Evolutionary conservation across 129 eudicot species (phyloP), one percentile per base, ranked within the genome.

Genomic region (Artemisia annua): DNA sequence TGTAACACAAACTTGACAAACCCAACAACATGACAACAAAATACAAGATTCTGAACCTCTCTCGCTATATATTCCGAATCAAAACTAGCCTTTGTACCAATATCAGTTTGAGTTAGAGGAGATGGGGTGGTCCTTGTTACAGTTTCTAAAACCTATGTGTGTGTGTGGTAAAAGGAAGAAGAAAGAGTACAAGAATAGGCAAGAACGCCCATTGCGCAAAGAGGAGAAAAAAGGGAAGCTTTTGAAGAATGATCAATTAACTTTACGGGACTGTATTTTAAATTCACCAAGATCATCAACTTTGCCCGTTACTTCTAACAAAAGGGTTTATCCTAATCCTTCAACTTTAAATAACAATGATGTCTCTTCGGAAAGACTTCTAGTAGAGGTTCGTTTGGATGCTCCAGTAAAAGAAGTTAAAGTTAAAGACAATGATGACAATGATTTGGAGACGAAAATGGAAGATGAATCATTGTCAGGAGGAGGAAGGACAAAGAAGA

Each of bases 311-410:
- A 24, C 75, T 79, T 59, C 75, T 58, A 82, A 69, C 55, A 76
- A 71, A 43, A 66, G 75, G 80, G 83, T 88, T 39, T 66, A 82
- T 58, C 94, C 90, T 44, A 71, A 32, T 16, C 73, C 73, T 65
- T 15, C 10, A 0, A 10, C 17, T 56, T 58, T 44, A 49, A 56
- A 24, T n/a, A 58, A 22, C n/a, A 56, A 66, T 10, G 44, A 49
- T 16, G 22, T 55, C 48, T 63, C 79, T 43, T 39, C 5, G 44
- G 68, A 46, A 44, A 66, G 20, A 14, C 52, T 48, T 58, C 55
- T 75, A 11, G n/a, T 24, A 44, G 61, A 43, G 52, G 67, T 48
- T 16, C 46, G 14, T 54, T 39, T 53, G 28, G 44, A 75, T 64
- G 12, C 67, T 43, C 35, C 7, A 28, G 44, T 53, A 19, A 54